Percentiles rank a stretch among this genome's conserved stretches.
Evolutionary conservation across 257 asterid species (phyloP).

Genomic region (Datura wrightii): DNA sequence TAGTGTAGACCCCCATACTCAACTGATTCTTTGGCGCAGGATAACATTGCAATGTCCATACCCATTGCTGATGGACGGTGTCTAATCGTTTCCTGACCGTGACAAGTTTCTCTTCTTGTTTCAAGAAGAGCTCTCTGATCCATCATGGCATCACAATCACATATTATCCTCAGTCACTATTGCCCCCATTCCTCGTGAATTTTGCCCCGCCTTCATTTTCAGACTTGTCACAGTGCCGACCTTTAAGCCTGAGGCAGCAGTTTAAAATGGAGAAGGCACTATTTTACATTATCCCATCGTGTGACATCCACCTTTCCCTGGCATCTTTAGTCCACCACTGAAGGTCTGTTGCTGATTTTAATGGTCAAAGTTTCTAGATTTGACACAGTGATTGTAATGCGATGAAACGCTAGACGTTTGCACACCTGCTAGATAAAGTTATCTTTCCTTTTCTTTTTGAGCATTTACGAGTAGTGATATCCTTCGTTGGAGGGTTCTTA

Average conservation of each 20-base stretch:
- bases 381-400: slow-evolving; percentile 46
- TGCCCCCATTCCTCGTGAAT: slow-evolving; percentile 64
- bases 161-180: slow-evolving; percentile 57
- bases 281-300: slow-evolving; percentile 51
- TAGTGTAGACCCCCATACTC: slow-evolving; percentile 64
- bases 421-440: slow-evolving; percentile 37
- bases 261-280: slow-evolving; percentile 64
- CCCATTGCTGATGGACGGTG: slow-evolving; percentile 65
- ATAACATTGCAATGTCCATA: slow-evolving; percentile 56
- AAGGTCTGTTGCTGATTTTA: slow-evolving; percentile 73
- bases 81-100: slow-evolving; percentile 66
- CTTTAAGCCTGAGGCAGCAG: slow-evolving; percentile 66
- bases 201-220: slow-evolving; percentile 64
- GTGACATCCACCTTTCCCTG: slow-evolving; percentile 69
- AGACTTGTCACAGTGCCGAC: slow-evolving; percentile 58
- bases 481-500: slow-evolving; percentile 35
- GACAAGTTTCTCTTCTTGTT: slow-evolving; percentile 58
- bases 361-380: slow-evolving; percentile 54
- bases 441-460: slow-evolving; percentile 9
- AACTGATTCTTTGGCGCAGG: slow-evolving; percentile 89
- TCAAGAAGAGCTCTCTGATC: slow-evolving; percentile 63
- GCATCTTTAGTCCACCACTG: slow-evolving; percentile 61
- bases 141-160: slow-evolving; percentile 69
- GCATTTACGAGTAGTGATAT: not conserved
- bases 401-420: slow-evolving; percentile 46